A percentile compares a stretch with the other conserved stretches of the same genome.
These are phyloP conservation scores for Entophlyctis luteolus DNA, from an alignment of 192 early-diverging fungal genomes.

Conservation along the genomic window DNA sequence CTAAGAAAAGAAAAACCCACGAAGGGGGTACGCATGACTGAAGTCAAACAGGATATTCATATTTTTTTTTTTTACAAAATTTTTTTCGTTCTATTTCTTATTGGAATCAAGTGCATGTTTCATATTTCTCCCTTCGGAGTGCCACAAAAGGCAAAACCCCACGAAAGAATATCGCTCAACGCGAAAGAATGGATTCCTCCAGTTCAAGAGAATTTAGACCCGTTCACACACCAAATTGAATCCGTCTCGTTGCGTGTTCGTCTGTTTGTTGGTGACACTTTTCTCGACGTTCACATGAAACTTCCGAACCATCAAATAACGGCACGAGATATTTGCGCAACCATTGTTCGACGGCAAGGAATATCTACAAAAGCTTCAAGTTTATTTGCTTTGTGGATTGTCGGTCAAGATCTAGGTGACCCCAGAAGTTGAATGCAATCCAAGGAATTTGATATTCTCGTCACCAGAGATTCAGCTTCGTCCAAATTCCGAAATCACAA, in stretches of 20 bases:
- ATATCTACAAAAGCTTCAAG: conserved; percentile 21
- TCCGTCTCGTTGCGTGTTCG: conserved; percentile 48
- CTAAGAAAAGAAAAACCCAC: no score
- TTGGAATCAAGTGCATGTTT: conserved; percentile 25
- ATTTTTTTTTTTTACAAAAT: no score
- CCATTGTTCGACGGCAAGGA: conserved; percentile 45
- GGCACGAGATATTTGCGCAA: conserved; percentile 34
- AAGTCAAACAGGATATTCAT: no score
- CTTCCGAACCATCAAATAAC: conserved; percentile 32
- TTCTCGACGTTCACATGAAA: conserved; percentile 48
- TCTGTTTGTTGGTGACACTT: conserved; percentile 48
- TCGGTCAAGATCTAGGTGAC: conserved; percentile 51
- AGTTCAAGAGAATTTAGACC: conserved; percentile 43
- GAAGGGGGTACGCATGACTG: no score
- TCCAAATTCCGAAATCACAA: conserved; percentile 44
- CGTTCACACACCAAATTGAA: conserved; percentile 29
- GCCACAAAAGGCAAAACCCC: conserved; percentile 8
- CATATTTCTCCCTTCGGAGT: conserved; percentile 15
- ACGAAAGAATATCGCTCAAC: conserved; percentile 21
- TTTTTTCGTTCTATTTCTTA: no score
- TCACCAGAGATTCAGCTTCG: conserved; percentile 51
- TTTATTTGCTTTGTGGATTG: conserved; percentile 57
- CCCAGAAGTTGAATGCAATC: not conserved
- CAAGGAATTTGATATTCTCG: no score
- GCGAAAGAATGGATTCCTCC: conserved; percentile 44